Conservation (phyloP, 139 green algal genomes). For the Micractinium conductrix region DNA sequence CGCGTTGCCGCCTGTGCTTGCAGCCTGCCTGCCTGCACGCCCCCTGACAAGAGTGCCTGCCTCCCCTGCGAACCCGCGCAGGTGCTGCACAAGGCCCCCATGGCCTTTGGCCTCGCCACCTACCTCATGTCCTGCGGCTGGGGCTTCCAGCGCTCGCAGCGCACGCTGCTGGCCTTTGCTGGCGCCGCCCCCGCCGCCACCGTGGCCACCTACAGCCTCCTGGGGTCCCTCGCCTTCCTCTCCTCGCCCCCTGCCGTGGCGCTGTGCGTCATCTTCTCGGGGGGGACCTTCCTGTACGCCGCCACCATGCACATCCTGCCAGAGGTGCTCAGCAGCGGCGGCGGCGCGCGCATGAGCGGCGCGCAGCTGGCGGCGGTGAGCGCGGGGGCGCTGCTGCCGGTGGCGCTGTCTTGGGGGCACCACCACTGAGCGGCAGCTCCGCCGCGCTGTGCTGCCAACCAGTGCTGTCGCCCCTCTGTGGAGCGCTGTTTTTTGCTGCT, state of each 20-base stretch:
- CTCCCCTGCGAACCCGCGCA: too few relatives aligned
- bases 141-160: constrained; percentile 31
- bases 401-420: constrained; percentile 28
- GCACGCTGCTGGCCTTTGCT: constrained; percentile 41
- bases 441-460: too few relatives aligned
- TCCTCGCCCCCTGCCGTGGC: constrained; percentile 25
- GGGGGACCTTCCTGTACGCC: constrained; percentile 74
- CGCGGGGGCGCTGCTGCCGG: constrained; percentile 21
- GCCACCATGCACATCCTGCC: constrained; percentile 73
- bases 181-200: constrained; percentile 52
- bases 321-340: constrained; percentile 36
- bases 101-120: constrained; percentile 64
- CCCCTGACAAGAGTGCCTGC: neutral
- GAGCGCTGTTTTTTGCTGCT: too few relatives aligned
- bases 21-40: neutral
- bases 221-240: constrained; percentile 37
- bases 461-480: too few relatives aligned
- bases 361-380: constrained; percentile 33
- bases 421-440: constrained; percentile 23
- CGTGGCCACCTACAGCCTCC: constrained; percentile 48
- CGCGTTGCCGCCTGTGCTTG: too few relatives aligned
- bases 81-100: constrained; percentile 43
- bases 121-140: constrained; percentile 59
- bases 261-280: constrained; percentile 58
- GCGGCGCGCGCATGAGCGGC: neutral